phyloP scores from a whole-genome alignment of 1,139 yeast genomes.

The Magnusiomyces suaveolens region DNA sequence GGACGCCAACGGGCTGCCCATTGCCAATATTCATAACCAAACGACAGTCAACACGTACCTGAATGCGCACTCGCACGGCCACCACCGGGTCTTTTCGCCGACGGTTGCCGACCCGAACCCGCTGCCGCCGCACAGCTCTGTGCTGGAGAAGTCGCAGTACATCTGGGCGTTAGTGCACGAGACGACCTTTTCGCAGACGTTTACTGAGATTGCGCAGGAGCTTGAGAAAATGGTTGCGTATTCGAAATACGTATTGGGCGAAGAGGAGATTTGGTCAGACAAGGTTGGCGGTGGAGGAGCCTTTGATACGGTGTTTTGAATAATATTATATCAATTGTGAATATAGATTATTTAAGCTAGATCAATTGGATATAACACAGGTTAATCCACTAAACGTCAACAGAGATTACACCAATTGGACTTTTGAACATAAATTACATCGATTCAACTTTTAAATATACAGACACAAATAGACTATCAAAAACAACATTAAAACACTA shows the following conservation, averaged over 20 bases:
- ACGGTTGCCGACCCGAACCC: not conserved
- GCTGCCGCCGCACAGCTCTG: slow-evolving; percentile 2
- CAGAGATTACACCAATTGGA: too few species aligned
- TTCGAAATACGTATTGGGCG: slow-evolving; percentile 39
- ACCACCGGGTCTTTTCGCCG: not conserved
- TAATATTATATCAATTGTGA: not conserved
- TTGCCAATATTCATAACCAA: too few species aligned
- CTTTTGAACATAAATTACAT: too few species aligned
- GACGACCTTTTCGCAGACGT: slow-evolving; percentile 41
- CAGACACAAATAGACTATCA: too few species aligned
- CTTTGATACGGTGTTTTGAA: not conserved
- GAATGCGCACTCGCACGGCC: not conserved
- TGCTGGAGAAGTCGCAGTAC: slow-evolving; percentile 24
- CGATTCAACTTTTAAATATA: too few species aligned
- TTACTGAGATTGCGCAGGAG: slow-evolving; percentile 39
- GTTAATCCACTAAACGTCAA: too few species aligned
- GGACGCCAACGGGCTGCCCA: too few species aligned
- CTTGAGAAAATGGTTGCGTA: slow-evolving; percentile 34
- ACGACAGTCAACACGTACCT: not conserved
- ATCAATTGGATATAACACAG: not conserved
- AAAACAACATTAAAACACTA: too few species aligned
- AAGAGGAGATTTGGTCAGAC: slow-evolving; percentile 25
- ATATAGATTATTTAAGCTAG: not conserved
- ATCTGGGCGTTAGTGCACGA: slow-evolving; percentile 44
- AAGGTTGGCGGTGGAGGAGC: not conserved